These are phyloP conservation scores for Sporisorium sorghi DNA, from an alignment of 1,284 basidiomycete genomes.

Conservation along the genomic window DNA sequence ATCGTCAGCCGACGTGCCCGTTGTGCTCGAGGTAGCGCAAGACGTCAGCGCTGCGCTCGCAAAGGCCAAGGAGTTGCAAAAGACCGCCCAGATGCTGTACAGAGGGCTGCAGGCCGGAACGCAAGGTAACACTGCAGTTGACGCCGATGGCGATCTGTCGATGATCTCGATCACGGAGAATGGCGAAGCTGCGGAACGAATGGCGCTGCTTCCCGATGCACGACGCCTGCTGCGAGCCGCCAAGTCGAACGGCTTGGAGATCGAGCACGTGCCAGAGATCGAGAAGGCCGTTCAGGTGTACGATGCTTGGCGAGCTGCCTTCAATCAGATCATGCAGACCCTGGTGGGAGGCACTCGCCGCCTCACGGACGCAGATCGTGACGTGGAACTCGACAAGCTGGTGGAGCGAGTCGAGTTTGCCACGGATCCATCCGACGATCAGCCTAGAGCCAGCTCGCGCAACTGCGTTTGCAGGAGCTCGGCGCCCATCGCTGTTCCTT, in stretches of 20 bases:
- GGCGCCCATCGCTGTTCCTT: slow-evolving; percentile 26
- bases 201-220: slow-evolving; percentile 52
- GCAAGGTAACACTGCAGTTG: not conserved
- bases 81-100: slow-evolving; percentile 29
- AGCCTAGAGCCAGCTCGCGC: slow-evolving; percentile 25
- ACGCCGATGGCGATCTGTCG: slow-evolving; percentile 41
- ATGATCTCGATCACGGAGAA: slow-evolving; percentile 45
- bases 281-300: slow-evolving; percentile 46
- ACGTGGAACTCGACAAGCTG: slow-evolving; percentile 41
- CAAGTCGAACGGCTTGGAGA: slow-evolving; percentile 40
- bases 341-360: slow-evolving; percentile 20
- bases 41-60: slow-evolving; percentile 32
- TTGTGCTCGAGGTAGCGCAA: slow-evolving; percentile 45
- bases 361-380: slow-evolving; percentile 36
- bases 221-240: slow-evolving; percentile 45
- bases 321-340: slow-evolving; percentile 39
- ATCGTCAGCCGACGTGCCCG: slow-evolving; percentile 44
- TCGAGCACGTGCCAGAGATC: slow-evolving; percentile 41
- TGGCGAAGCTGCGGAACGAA: slow-evolving; percentile 31
- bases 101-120: slow-evolving; percentile 27
- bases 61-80: slow-evolving; percentile 49
- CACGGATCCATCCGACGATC: slow-evolving; percentile 42
- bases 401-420: slow-evolving; percentile 43
- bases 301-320: slow-evolving; percentile 50
- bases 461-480: slow-evolving; percentile 61